Percentiles rank a stretch among this genome's conserved stretches.
Evolutionary conservation across 2,329 filamentous ascomycete genomes (phyloP).

Genomic region (Phoma sp.): DNA sequence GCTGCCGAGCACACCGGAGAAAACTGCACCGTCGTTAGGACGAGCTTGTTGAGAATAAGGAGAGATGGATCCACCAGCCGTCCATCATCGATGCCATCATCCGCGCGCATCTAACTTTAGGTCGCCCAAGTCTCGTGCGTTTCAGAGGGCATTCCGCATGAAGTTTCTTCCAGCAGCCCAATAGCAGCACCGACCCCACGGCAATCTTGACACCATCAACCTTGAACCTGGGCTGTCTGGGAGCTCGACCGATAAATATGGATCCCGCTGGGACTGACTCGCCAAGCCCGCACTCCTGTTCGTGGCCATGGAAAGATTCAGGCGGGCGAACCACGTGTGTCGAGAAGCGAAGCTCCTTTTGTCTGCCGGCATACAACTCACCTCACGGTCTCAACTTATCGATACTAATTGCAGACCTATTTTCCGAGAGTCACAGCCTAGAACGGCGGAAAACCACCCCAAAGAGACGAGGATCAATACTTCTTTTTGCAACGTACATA

Average conservation of each 20-base stretch:
- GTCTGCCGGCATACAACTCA: constrained; percentile 14
- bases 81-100: constrained; percentile 10
- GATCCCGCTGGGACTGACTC: neutral
- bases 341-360: constrained; percentile 19
- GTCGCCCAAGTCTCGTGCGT: neutral
- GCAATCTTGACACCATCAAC: constrained; percentile 7
- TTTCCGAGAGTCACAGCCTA: constrained; percentile 1
- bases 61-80: constrained; percentile 6
- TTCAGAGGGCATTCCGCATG: constrained; percentile 14
- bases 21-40: neutral
- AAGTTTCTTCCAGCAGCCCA: constrained; percentile 10
- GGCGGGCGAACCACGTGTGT: constrained; percentile 16
- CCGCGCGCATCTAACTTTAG: constrained; percentile 16
- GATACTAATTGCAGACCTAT: constrained; percentile 7
- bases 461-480: constrained; percentile 14
- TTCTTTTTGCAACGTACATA: constrained; percentile 4
- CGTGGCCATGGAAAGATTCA: neutral
- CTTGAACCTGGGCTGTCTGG: neutral
- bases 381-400: constrained; percentile 9
- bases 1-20: constrained; percentile 12
- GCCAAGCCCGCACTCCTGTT: constrained; percentile 1
- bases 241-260: constrained; percentile 6
- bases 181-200: constrained; percentile 17
- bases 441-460: neutral
- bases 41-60: constrained; percentile 19